Base-by-base conservation (phyloP, 2,329 filamentous ascomycete genomes). In the Coleophoma cylindrospora region DNA sequence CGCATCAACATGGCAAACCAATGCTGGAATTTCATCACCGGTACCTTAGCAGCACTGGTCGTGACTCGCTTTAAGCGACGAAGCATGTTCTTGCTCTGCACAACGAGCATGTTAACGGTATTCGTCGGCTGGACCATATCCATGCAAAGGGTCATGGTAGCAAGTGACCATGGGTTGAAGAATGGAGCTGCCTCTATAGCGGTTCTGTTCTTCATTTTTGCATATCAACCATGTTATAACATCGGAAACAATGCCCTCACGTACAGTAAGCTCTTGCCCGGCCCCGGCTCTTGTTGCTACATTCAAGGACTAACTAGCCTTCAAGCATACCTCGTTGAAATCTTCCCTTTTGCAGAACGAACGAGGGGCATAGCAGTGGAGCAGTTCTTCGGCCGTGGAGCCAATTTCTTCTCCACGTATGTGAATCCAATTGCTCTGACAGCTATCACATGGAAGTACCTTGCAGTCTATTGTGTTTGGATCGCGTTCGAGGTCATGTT, bases 201-300 rank as follows among this genome's bases (percentile, higher is more conserved):
- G 7, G 64, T 71, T 36, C 58, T 83, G 33, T 75, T 84, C 64
- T 84, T 81, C 65, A 81, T 80, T 57, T 84, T 82, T 54, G 68
- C 72, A 4, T 85, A 83, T 62, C 74, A 73, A 10, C 78, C 80
- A 3, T 71, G 69, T 53, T 86, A 85, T 62, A 84, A 84, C 57
- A 72, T 85, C 45, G 81, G 80, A n/a, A 83, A 84, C 63, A 86
- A 85, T 60, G 79, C 82, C 13, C 68, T 86, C 49, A 83, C 80
- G 1, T 84, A 84, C 64, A 84, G 74, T 76, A 62, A 66, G 73
- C 61, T 7, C 61, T 7, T 15, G 4, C 33, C 11, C 34, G 33
- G 9, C 14, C 7, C 17, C 33, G 32, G n/a, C 6, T 21, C 7
- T 11, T 37, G 17, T 36, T 44, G 12, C 13, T 17, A 19, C 19